Base-by-base conservation (phyloP, 164 flowering plant genomes). In the Vitis rupestris region DNA sequence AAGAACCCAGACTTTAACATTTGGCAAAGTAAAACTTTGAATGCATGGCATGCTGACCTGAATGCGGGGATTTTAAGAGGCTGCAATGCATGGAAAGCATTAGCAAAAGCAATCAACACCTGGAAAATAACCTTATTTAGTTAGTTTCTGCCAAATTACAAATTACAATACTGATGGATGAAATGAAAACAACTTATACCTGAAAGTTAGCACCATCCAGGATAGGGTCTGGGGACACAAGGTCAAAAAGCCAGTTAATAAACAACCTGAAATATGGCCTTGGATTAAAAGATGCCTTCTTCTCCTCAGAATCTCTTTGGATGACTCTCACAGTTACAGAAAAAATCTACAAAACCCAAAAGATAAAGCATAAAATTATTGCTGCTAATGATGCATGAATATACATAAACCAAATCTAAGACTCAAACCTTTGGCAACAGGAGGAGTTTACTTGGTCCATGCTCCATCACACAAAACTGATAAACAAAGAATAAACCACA, bases 251-350 rank as follows among this genome's bases (percentile, higher is more conserved):
- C 94, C 94, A 92, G 75, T 93, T 87, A n/a, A 92, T 81, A 69
- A 93, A 96, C 77, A 96, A 67, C 81, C 99, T 83, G 65, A 89
- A 96, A 79, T 89, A 91, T 29, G 98, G 97, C 70, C 97, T 92
- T 1, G 99, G 92, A 77, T 89, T 90, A 66, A 96, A 92, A 61
- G 89, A 78, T 27, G 75, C 49, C 71, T 85, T 92, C 82, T 87
- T 96, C 66, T 92, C 98, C 65, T 93, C 98, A 3, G 92, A 90
- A 78, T 93, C 97, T 80, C 83, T 87, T 65, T 86, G 97, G 59
- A 96, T 87, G 63, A 79, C 78, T 72, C 84, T 84, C 65, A 93
- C 96, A 51, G 93, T 86, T 13, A 93, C 91, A 16, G 87, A 66
- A 57, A 96, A 75, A 72, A 95, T 87, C 99, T 90, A 80, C 12